Percentiles rank a stretch among this genome's conserved stretches.
Conservation (phyloP, 495 filamentous ascomycete genomes). For the Penicillium odoratum region DNA sequence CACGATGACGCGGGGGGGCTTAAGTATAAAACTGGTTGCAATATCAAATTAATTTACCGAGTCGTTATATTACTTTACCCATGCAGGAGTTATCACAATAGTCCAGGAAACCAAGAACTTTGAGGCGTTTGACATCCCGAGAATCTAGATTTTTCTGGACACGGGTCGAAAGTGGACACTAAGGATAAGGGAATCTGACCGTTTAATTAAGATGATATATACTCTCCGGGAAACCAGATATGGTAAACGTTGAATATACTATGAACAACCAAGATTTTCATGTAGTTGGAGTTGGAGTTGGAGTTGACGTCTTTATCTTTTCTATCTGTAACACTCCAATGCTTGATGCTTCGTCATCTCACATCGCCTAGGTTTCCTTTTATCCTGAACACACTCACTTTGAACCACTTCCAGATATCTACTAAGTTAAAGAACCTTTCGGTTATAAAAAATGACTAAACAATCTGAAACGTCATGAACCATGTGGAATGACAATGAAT, state of each 20-base stretch:
- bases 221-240: too few species aligned
- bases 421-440: not conserved
- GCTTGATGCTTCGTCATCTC: not conserved
- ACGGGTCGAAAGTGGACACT: not conserved
- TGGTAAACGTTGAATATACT: too few species aligned
- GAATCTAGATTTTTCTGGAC: constrained; percentile 1
- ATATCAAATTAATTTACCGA: not conserved
- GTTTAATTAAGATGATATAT: too few species aligned
- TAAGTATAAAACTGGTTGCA: not conserved
- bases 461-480: not conserved
- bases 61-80: not conserved
- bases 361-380: not conserved
- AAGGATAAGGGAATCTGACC: not conserved
- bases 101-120: not conserved
- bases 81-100: not conserved
- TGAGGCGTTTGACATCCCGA: not conserved
- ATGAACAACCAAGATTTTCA: too few species aligned
- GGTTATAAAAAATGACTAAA: not conserved
- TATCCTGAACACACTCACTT: too few species aligned
- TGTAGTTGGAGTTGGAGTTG: too few species aligned
- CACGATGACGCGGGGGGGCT: not conserved
- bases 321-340: too few species aligned
- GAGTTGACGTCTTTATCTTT: too few species aligned
- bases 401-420: too few species aligned
- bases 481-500: not conserved